Evolutionary conservation across 768 basidiomycete species (phyloP).

Genomic region (Leucocoprinus sp.): DNA sequence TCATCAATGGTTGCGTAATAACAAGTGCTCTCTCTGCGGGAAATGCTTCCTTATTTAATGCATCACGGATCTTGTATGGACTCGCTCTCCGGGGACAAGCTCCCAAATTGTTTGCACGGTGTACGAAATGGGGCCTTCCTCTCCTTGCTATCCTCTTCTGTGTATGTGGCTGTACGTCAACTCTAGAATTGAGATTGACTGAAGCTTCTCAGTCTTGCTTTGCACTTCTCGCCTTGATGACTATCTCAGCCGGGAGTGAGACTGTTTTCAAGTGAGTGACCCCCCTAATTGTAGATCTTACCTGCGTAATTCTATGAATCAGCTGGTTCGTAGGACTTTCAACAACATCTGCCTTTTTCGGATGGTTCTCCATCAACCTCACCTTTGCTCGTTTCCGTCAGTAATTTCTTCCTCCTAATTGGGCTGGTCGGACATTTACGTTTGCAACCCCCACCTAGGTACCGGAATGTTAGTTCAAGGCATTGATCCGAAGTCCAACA

Average conservation of each 20-base stretch:
- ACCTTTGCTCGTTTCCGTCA: slow-evolving; percentile 67
- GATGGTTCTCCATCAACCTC: slow-evolving; percentile 60
- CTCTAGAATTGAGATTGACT: neutral
- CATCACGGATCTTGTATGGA: slow-evolving; percentile 45
- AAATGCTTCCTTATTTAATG: slow-evolving; percentile 55
- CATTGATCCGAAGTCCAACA: slow-evolving; percentile 48
- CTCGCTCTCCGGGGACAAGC: slow-evolving; percentile 46
- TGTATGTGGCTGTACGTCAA: slow-evolving; percentile 19
- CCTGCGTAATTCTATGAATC: neutral
- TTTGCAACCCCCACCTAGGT: slow-evolving; percentile 24
- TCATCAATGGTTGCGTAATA: slow-evolving; percentile 69
- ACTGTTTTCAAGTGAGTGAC: slow-evolving; percentile 47
- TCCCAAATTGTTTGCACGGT: slow-evolving; percentile 33
- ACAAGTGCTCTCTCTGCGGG: slow-evolving; percentile 67
- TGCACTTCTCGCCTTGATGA: slow-evolving; percentile 57
- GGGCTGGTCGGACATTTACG: neutral
- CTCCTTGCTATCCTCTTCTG: slow-evolving; percentile 29
- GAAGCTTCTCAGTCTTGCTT: slow-evolving; percentile 26
- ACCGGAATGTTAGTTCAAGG: slow-evolving; percentile 61
- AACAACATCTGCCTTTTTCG: slow-evolving; percentile 60
- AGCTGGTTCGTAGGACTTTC: slow-evolving; percentile 67
- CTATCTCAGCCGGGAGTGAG: slow-evolving; percentile 42
- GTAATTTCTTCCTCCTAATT: slow-evolving; percentile 17
- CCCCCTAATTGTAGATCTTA: neutral
- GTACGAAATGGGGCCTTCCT: slow-evolving; percentile 42